Evolutionary conservation across 805 yeast species (phyloP), one percentile per base, ranked within the genome.

Genomic region (Kregervanrija fluxuum): DNA sequence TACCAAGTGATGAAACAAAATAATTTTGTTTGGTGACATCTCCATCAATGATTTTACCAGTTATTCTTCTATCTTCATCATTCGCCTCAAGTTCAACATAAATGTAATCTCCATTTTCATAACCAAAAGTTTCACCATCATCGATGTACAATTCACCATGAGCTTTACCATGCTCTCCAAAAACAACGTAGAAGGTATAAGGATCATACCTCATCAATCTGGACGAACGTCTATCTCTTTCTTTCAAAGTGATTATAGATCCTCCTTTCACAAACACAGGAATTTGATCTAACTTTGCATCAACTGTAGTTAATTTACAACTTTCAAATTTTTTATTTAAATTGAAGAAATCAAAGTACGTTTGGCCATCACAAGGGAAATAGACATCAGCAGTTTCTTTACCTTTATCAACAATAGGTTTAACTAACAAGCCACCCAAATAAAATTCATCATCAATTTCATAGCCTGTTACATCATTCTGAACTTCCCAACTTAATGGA

Each of bases 181-280:
- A 69, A 0, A 85, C 86, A 37, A 90, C 65, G 2, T 82, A 70
- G 33, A 90, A 55, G 0, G 95, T 84, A 59, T 80, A 87, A 4
- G 97, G 96, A 59, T 90, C 98, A 50, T 72, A 65, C 22, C 59
- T 67, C 91, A 85, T 86, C 49, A 85, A 66, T 57, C 73, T 79
- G 3, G 95, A 66, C 0, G 95, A 85, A 51, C 98, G 75, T 59
- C 99, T 79, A 51, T 79, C 75, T 51, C 95, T 75, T 41, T 80
- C 85, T 49, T 82, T 83, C 33, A 79, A 73, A 12, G 82, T 68
- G 17, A 84, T 59, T 11, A 91, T 75, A 32, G 80, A 73, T 0
- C 98, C 98, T n/a, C 95, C 93, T 55, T 80, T 79, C 13, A 84
- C 62, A 30, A 75, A 74, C 38, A 85, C 70, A 0, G 98, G 97